These are phyloP conservation scores for Fomitopsis pulvina DNA, from an alignment of 768 basidiomycete species.

Conservation along the genomic window DNA sequence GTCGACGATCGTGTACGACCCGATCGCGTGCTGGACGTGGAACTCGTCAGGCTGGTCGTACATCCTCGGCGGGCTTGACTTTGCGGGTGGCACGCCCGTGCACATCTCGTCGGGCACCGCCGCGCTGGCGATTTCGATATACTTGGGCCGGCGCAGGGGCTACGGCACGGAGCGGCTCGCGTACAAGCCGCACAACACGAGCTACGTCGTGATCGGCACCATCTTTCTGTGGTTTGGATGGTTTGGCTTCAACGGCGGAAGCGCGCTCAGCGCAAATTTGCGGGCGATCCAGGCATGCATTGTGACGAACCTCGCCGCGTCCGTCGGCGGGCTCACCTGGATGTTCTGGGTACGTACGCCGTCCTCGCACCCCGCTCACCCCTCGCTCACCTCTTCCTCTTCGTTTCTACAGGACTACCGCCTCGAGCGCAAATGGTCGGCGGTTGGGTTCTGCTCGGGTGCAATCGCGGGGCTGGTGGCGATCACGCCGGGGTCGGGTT, in stretches of 20 bases:
- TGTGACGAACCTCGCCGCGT: slow-evolving; percentile 89
- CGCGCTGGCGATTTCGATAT: slow-evolving; percentile 85
- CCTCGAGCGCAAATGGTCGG: slow-evolving; percentile 88
- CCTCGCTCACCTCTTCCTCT: background rate
- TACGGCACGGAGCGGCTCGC: slow-evolving; percentile 88
- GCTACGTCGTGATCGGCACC: slow-evolving; percentile 91
- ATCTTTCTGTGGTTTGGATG: slow-evolving; percentile 93
- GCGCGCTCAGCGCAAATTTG: slow-evolving; percentile 82
- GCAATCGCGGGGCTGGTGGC: slow-evolving; percentile 88
- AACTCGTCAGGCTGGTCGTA: slow-evolving; percentile 73
- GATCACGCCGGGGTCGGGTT: slow-evolving; percentile 83
- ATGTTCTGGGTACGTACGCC: slow-evolving; percentile 67
- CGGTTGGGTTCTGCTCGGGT: slow-evolving; percentile 93
- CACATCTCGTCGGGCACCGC: slow-evolving; percentile 94
- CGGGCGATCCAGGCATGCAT: slow-evolving; percentile 86
- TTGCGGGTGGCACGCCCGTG: slow-evolving; percentile 94
- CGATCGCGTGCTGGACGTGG: slow-evolving; percentile 97
- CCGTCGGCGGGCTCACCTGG: slow-evolving; percentile 86
- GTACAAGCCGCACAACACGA: slow-evolving; percentile 92
- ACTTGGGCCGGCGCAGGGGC: slow-evolving; percentile 85
- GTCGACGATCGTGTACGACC: slow-evolving; percentile 83
- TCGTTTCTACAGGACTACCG: slow-evolving; percentile 61
- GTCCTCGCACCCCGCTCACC: background rate
- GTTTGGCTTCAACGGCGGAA: slow-evolving; percentile 95
- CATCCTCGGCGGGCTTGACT: slow-evolving; percentile 78